Evolutionary conservation across 1,139 yeast genomes (phyloP), one percentile per base, ranked within the genome.

Genomic region (Yamadazyma diddensiae): DNA sequence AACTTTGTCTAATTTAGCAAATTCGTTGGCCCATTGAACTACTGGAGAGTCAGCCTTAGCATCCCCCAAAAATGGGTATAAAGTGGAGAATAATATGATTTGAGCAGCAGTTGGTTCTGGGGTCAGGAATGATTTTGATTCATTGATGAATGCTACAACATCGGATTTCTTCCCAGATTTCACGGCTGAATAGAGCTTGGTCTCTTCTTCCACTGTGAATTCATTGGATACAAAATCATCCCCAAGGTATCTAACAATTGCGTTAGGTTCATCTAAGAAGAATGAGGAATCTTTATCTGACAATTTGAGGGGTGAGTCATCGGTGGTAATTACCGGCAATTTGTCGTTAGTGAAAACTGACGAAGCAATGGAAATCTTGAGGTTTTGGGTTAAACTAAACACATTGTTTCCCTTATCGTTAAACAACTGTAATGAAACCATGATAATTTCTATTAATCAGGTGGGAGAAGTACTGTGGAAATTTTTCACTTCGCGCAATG

Each of bases 201-300:
- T 53, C 52, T 56, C 75, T 55, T 53, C 75, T 21, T 45, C 43
- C 7, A 36, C 30, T 21, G 57, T 39, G 16, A 54, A 47, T 2
- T 44, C 37, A 33, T 57, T 43, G 39, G 40, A 51, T 5, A 52
- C 43, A 39, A 71, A 79, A 44, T 73, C 77, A 15, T 67, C 59
- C 30, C 77, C 63, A 39, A 82, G 64, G 50, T 76, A 86, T 55
- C 82, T 78, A 37, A 86, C 88, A 38, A 88, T 82, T 15, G 97
- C 85, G 55, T 88, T 86, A 21, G 94, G 74, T 57, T 87, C 95
- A 40, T 74, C 63, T 45, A 88, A 69, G 45, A 70, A 73, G 36
- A 81, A 73, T 11, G 55, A 64, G 21, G 56, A 41, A 47, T 47
- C 55, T 43, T 56, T 52, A 45, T 62, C 60, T 28, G 52, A 49